Evolutionary conservation across 768 basidiomycete species (phyloP).

Genomic region (Auricularia sp.): DNA sequence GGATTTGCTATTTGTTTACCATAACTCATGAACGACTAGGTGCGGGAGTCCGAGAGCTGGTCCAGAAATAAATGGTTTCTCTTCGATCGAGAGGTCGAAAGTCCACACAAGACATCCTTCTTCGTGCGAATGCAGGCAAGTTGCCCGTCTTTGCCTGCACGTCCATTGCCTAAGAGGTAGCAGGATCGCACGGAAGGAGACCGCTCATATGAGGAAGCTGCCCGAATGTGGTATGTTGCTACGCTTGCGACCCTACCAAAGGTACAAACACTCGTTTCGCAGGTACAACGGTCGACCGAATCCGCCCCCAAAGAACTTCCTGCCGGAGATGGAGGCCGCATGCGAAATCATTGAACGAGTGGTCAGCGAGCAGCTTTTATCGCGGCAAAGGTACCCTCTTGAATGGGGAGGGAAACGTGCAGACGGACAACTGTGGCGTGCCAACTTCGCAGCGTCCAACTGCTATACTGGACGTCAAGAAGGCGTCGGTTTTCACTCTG

Average conservation of each 20-base stretch:
- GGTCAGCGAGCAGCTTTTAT: conserved; percentile 61
- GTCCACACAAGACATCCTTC: conserved; percentile 75
- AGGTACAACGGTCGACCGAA: conserved; percentile 76
- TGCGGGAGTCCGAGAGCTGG: conserved; percentile 30
- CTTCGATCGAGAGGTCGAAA: conserved; percentile 71
- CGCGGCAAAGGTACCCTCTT: conserved; percentile 46
- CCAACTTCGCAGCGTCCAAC: conserved; percentile 79
- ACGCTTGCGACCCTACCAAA: background rate
- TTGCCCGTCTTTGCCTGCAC: background rate
- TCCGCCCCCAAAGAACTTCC: conserved; percentile 46
- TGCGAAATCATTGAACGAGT: conserved; percentile 57
- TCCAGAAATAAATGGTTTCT: conserved; percentile 75
- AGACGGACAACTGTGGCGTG: conserved; percentile 42
- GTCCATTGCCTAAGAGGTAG: no score
- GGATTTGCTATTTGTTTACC: conserved; percentile 7
- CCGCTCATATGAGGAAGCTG: background rate
- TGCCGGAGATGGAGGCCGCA: conserved; percentile 66
- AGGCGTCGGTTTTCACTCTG: conserved; percentile 73
- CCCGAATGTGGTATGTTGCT: background rate
- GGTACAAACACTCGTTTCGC: background rate
- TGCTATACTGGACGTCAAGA: conserved; percentile 56
- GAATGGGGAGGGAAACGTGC: conserved; percentile 47
- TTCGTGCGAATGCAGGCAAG: conserved; percentile 41
- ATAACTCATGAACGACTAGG: background rate
- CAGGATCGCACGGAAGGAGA: background rate